Conservation (phyloP, 306 rosid species). For the Canavalia gladiata region DNA sequence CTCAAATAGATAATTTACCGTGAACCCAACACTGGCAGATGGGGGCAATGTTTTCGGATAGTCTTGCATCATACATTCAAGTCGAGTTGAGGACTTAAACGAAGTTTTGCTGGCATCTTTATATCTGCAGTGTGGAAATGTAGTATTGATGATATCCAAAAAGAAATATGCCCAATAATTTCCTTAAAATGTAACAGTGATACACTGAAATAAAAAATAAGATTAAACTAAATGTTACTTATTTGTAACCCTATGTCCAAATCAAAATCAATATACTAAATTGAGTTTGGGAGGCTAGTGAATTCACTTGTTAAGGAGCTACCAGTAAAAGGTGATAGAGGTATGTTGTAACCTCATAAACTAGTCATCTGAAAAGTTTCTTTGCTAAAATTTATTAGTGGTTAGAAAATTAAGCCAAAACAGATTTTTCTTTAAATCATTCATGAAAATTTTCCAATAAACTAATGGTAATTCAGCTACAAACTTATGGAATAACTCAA, state of each 20-base stretch:
- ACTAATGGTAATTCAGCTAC: constrained; percentile 4
- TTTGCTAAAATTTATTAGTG: not conserved
- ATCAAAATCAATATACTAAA: constrained; percentile 19
- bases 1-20: constrained; percentile 68
- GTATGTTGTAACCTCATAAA: not conserved
- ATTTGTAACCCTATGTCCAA: not conserved
- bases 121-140: constrained; percentile 66
- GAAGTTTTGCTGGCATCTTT: constrained; percentile 94
- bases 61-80: constrained; percentile 99
- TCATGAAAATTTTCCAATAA: constrained; percentile 3
- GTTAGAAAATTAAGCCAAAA: constrained; percentile 15
- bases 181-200: not conserved
- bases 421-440: constrained; percentile 19
- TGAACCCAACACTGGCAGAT: constrained; percentile 94
- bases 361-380: constrained; percentile 6
- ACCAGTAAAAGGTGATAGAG: constrained; percentile 1
- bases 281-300: constrained; percentile 20
- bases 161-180: not conserved
- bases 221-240: not conserved
- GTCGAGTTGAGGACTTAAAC: constrained; percentile 94
- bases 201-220: not conserved
- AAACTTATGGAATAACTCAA: constrained; percentile 13
- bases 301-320: constrained; percentile 1
- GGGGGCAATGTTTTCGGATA: constrained; percentile 92
- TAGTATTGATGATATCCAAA: constrained; percentile 9